These are phyloP conservation scores for Thymus mandschuricus DNA, from an alignment of 257 asterid genomes.

Conservation along the genomic window DNA sequence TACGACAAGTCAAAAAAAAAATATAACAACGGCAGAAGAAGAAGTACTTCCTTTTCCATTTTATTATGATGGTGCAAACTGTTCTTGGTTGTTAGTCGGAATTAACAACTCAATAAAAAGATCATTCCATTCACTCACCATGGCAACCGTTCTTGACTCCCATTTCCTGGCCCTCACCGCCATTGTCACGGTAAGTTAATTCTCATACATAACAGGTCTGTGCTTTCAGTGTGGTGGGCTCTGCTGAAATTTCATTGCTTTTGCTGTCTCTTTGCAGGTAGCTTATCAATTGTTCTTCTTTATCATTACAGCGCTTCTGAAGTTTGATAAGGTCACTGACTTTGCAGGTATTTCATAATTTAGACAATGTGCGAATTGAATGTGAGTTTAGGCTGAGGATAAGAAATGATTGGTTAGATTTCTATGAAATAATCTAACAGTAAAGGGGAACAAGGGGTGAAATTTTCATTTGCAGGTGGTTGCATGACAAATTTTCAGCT, in stretches of 20 bases:
- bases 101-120: background rate
- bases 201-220: background rate
- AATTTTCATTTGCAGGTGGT: background rate
- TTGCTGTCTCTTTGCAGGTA: constrained; percentile 65
- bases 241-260: constrained; percentile 23
- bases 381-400: constrained; percentile 12
- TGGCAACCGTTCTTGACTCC: constrained; percentile 86
- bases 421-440: background rate
- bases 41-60: background rate
- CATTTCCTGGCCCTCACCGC: constrained; percentile 92
- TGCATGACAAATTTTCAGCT: background rate
- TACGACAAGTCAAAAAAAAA: constrained; percentile 1
- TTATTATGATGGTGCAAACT: background rate
- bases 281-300: constrained; percentile 83
- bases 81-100: background rate
- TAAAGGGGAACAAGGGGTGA: background rate
- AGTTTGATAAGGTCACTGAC: constrained; percentile 93
- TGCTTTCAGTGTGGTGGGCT: background rate
- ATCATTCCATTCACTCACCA: constrained; percentile 16
- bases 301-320: constrained; percentile 80
- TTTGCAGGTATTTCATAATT: constrained; percentile 66
- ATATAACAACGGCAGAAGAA: background rate
- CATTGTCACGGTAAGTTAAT: constrained; percentile 70
- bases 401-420: background rate
- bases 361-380: background rate